phyloP scores from a whole-genome alignment of 2,329 filamentous ascomycete species.

The Graphiopsis chlorocephala region DNA sequence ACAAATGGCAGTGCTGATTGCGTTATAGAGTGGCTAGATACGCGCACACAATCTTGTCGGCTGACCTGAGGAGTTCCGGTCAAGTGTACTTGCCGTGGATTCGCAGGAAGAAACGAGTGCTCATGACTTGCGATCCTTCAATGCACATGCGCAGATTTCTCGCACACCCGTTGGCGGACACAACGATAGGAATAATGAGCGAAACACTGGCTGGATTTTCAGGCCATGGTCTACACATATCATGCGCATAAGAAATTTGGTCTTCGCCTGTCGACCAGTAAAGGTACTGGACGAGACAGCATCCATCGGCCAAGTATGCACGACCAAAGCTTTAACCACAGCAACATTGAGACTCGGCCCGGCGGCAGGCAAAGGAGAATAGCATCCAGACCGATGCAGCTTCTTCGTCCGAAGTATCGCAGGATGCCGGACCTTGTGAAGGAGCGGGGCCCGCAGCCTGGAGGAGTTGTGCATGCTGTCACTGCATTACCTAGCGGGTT shows the following conservation, averaged over 20 bases:
- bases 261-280: background rate
- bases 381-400: background rate
- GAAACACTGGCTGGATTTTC: background rate
- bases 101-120: background rate
- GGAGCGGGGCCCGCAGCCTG: conserved; percentile 1
- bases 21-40: background rate
- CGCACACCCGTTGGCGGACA: background rate
- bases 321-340: background rate
- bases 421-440: background rate
- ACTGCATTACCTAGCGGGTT: background rate
- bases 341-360: background rate
- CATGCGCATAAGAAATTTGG: background rate
- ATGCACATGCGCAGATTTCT: background rate
- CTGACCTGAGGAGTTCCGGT: background rate
- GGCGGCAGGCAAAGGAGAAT: background rate
- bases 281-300: background rate
- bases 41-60: background rate
- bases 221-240: background rate
- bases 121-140: background rate
- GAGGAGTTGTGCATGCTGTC: background rate
- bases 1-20: background rate
- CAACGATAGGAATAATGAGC: background rate
- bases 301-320: background rate
- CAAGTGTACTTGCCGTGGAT: background rate
- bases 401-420: background rate